phyloP scores from a whole-genome alignment of 2,329 filamentous ascomycete species.

The Sclerotinia borealis region DNA sequence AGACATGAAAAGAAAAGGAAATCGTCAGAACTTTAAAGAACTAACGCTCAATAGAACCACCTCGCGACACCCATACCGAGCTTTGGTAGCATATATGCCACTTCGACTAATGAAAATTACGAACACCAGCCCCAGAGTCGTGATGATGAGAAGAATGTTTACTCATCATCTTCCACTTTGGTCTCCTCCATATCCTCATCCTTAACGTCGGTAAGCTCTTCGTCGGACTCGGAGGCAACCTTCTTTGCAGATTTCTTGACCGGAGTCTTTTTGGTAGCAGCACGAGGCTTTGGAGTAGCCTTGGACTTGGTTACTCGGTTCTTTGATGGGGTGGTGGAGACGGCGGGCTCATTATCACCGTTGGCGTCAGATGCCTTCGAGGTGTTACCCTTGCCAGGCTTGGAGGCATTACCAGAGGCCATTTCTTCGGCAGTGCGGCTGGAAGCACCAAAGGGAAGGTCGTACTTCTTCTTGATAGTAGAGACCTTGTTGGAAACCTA shows the following conservation, averaged over 20 bases:
- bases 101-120: not conserved
- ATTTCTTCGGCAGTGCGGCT: not conserved
- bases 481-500: constrained; percentile 21
- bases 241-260: constrained; percentile 17
- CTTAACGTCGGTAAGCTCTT: constrained; percentile 1
- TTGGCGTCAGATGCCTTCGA: constrained; percentile 6
- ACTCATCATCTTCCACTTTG: not conserved
- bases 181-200: not conserved
- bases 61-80: not conserved
- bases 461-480: constrained; percentile 27
- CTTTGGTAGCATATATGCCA: not conserved
- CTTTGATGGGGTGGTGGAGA: constrained; percentile 10
- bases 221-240: not conserved
- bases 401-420: not conserved
- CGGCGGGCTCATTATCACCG: constrained; percentile 8
- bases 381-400: not conserved
- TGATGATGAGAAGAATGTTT: not conserved
- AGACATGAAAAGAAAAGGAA: not conserved
- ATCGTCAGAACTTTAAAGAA: not conserved
- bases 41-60: not conserved
- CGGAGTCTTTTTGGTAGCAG: constrained; percentile 15
- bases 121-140: not conserved
- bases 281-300: constrained; percentile 1
- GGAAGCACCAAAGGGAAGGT: constrained; percentile 16
- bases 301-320: constrained; percentile 14